Base-by-base conservation (phyloP, 2,329 filamentous ascomycete species). In the Pestalotiopsis sp. region DNA sequence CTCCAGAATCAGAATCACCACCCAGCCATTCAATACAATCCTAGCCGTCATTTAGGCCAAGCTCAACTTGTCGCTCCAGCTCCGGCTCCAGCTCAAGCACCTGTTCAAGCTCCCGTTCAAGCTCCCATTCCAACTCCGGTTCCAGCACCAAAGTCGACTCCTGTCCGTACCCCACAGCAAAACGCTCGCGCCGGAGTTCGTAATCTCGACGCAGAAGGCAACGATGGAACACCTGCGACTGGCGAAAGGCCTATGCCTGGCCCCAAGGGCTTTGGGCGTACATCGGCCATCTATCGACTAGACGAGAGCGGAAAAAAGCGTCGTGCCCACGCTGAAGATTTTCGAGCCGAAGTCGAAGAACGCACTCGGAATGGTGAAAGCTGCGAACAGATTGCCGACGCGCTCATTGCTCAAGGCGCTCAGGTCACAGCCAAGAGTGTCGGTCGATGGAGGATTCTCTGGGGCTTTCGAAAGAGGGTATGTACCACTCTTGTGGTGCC, bases 391-490 rank as follows among this genome's bases (percentile, higher is more conserved):
- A 73, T 73, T 25, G 67, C 71, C 20, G 66, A 68, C 11, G 72
- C 71, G 27, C 13, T 73, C 64, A 69, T 66, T 20, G 64, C 61
- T 9, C 65, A 69, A 58, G 72, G 72, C n/a, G 68, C 71, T 14
- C 69, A 71, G 65, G 69, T 71, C 1, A 72, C 70, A n/a, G 69
- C 69, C 61, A 71, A 71, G 61, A 70, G 70, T 38, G 66, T 73
- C 25, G 69, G 71, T n/a, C 71, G 72, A 39, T 68, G 69, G 67
- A 64, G 72, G 7, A 69, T 73, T 41, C 66, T 66, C 41, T 73
- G 71, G 72, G 70, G 72, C 4, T 68, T 72, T 59, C 64, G 71
- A 36, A 72, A 73, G 59, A 62, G 72, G 45, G 72, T 72, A 49
- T 38, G 68, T 62, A 2, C 23, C 6, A 17, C 12, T 31, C 31